Evolutionary conservation across 2,329 filamentous ascomycete species (phyloP), one percentile per base, ranked within the genome.

Genomic region (Bipolaris zeicola): DNA sequence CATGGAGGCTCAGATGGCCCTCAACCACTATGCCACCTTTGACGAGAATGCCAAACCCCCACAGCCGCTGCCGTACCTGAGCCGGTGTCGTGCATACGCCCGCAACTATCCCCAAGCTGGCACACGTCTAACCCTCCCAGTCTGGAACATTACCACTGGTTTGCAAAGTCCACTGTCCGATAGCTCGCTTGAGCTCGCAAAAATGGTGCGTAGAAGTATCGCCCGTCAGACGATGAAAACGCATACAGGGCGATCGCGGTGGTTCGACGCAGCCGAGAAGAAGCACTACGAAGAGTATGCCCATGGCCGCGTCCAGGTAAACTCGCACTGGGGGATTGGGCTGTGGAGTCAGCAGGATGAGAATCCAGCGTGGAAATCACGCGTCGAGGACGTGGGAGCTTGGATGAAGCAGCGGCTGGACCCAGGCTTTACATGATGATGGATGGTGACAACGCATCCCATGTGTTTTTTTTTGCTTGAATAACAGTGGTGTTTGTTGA

Each of bases 91-190:
- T 22, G 64, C 71, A 0, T 75, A 76, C 38, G 73, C 76, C 10
- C 76, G 77, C 6, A 68, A 74, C 33, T 82, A 78, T 59, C 81
- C 81, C 4, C 76, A 77, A 34, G 69, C 74, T 1, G 72, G 72
- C 8, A 68, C 73, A 1, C 73, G 71, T 1, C 64, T 82, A 1
- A 65, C 60, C 13, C 55, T 83, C 1, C 81, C 81, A 0, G 50
- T 62, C 8, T 78, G 80, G 65, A 71, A 72, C 37, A 70, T 82
- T 31, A 73, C 71, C 5, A 66, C 77, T 1, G 79, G 78, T 1
- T 55, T 64, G 1, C 65, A 72, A 3, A 78, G 73, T 31, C 70
- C 75, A 1, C 67, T 82, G 0, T 59, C 64, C 1, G 76, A 77
- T 18, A 80, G 81, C 61, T 68, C 73, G 1, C 60, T 68, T 1